Base-by-base conservation (phyloP, 164 flowering plant species). In the Magnolia kwangsiensis region DNA sequence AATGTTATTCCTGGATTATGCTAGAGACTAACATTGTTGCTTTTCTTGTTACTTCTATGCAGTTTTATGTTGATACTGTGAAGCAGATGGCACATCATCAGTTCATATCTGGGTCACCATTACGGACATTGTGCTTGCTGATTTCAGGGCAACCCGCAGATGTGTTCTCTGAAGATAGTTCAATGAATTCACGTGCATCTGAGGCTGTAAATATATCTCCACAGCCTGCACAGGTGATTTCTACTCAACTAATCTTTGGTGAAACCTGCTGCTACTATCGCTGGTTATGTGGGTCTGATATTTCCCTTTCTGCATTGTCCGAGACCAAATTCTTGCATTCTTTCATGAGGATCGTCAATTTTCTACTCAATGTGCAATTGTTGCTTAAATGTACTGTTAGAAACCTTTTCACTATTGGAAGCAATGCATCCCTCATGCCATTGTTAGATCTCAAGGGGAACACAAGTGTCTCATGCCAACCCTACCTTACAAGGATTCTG, bases 131-230 rank as follows among this genome's bases (percentile, higher is more conserved):
- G 69, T 94, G 97, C 88, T 85, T 96, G 72, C 83, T 96, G 63
- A 90, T 94, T 80, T 97, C 98, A 23, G 97, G 98, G 75, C 96
- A 92, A 84, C 99, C 93, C 63, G 92, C 89, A 13, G 98, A 94
- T 59, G 98, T 92, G 27, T 96, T 96, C 82, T 83, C 94, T 50
- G 59, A 77, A 20, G 88, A 83, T 49, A 76, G 55, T 50, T 50
- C 82, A 19, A 20, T 69, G 71, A 74, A 20, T 78, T 75, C 63
- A 71, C 78, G 76, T 74, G 58, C 76, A 71, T 74, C 84, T 72
- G 81, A 81, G 75, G 81, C 81, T 74, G 71, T 69, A 18, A 80
- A 72, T 81, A 51, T 81, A 78, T 75, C 87, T 76, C 94, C 85
- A 59, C 92, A 87, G 72, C 83, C 88, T 71, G 77, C 83, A 50